Evolutionary conservation across 805 yeast genomes (phyloP).

Genomic region (Ogataea ganodermae): DNA sequence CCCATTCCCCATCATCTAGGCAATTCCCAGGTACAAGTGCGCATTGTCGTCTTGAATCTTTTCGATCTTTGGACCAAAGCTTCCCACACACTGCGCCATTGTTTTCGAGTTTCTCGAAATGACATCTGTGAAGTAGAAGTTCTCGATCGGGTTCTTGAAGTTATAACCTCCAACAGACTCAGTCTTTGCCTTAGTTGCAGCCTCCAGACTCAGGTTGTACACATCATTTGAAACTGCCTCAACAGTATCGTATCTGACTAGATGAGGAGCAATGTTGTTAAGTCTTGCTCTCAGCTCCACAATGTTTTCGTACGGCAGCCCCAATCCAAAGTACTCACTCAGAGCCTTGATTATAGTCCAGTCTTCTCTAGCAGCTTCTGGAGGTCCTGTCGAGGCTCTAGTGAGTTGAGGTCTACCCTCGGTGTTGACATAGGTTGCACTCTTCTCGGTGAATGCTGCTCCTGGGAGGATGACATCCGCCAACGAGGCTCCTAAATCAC

Average conservation of each 20-base stretch:
- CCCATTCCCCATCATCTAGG: constrained; percentile 17
- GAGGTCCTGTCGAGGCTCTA: constrained; percentile 84
- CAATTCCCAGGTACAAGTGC: constrained; percentile 35
- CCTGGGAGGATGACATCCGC: constrained; percentile 90
- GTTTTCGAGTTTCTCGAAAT: constrained; percentile 86
- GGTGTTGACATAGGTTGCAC: constrained; percentile 82
- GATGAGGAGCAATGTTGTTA: constrained; percentile 77
- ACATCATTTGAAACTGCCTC: constrained; percentile 66
- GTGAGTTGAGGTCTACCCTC: constrained; percentile 88
- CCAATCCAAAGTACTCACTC: constrained; percentile 69
- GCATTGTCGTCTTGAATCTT: constrained; percentile 52
- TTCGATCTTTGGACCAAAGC: constrained; percentile 68
- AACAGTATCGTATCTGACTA: constrained; percentile 70
- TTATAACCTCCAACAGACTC: constrained; percentile 41
- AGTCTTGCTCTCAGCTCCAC: constrained; percentile 68
- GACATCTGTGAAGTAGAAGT: constrained; percentile 87
- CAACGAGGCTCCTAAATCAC: constrained; percentile 83
- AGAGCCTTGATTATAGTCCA: constrained; percentile 87
- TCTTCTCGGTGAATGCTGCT: constrained; percentile 85
- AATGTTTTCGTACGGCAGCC: constrained; percentile 76
- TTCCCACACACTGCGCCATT: constrained; percentile 82
- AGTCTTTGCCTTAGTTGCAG: constrained; percentile 33
- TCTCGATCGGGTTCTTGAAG: constrained; percentile 71
- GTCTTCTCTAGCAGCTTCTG: constrained; percentile 89
- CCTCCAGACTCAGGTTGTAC: constrained; percentile 57